Conservation (phyloP, 371 early-diverging fungal genomes). For the Conidiobolus incongruus region DNA sequence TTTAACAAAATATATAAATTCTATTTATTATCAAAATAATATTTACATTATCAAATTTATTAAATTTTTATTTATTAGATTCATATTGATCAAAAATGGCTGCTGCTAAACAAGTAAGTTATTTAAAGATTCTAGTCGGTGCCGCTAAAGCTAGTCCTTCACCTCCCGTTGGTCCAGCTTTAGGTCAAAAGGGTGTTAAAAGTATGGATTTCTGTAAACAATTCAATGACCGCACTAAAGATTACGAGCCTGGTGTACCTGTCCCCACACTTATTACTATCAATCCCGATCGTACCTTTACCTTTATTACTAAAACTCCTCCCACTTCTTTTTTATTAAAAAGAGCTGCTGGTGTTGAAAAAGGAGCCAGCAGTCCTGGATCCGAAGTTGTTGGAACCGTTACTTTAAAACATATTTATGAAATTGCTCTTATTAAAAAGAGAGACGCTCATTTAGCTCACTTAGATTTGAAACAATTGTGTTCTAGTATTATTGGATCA, state of each 20-base stretch:
- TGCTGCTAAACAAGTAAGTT: not conserved
- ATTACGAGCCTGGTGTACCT: constrained; percentile 59
- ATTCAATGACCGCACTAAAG: constrained; percentile 91
- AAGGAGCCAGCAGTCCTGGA: constrained; percentile 62
- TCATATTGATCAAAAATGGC: too few relatives aligned
- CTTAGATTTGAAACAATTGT: constrained; percentile 40
- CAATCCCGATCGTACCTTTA: constrained; percentile 78
- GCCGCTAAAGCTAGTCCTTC: constrained; percentile 88
- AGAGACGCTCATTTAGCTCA: constrained; percentile 57
- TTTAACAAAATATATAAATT: too few relatives aligned
- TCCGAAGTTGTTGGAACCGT: constrained; percentile 52
- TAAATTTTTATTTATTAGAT: too few relatives aligned
- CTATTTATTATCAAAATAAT: too few relatives aligned
- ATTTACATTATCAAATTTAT: too few relatives aligned
- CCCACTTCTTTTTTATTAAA: constrained; percentile 75
- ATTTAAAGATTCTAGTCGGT: constrained; percentile 29
- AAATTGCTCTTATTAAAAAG: constrained; percentile 80
- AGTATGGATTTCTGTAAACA: constrained; percentile 97
- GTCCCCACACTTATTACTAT: constrained; percentile 65
- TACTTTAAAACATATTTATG: constrained; percentile 80
- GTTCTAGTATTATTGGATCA: constrained; percentile 50
- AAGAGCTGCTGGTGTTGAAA: constrained; percentile 74
- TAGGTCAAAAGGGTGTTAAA: constrained; percentile 93
- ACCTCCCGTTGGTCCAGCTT: constrained; percentile 90
- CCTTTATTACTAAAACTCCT: constrained; percentile 71